Evolutionary conservation across 2,329 filamentous ascomycete species (phyloP).

Genomic region (Simplicillium sp.): DNA sequence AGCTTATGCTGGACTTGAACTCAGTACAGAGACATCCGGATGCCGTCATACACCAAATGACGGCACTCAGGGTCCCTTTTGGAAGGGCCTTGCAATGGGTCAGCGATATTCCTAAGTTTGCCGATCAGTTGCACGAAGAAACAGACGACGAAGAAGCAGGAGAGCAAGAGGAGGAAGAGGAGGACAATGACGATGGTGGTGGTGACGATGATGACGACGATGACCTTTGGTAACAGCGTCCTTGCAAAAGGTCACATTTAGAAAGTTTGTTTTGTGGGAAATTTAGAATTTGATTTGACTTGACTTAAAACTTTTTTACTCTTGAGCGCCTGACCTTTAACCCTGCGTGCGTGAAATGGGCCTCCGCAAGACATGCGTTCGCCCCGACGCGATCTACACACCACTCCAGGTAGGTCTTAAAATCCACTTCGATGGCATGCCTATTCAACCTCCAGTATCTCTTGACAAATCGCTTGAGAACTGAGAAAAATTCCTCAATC

Average conservation of each 20-base stretch:
- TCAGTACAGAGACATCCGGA: not conserved
- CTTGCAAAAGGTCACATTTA: too few relatives aligned
- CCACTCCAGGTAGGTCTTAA: conserved; percentile 10
- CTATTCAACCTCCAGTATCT: conserved; percentile 7
- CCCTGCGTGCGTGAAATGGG: conserved; percentile 8
- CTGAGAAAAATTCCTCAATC: conserved; percentile 14
- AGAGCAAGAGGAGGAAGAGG: not conserved
- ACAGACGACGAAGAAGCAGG: too few relatives aligned
- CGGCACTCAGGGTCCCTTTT: not conserved
- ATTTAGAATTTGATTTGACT: too few relatives aligned
- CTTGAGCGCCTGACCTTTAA: too few relatives aligned
- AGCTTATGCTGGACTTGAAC: not conserved
- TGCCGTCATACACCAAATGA: not conserved
- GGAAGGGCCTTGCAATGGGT: not conserved
- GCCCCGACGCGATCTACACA: conserved; percentile 11
- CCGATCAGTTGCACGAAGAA: too few relatives aligned
- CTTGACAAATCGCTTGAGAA: conserved; percentile 12
- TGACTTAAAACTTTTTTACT: too few relatives aligned
- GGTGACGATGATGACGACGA: too few relatives aligned
- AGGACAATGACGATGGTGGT: too few relatives aligned
- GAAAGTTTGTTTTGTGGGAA: too few relatives aligned
- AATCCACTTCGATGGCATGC: conserved; percentile 10
- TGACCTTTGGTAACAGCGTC: too few relatives aligned
- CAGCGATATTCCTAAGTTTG: not conserved
- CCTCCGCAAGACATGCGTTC: conserved; percentile 1